Evolutionary conservation across 1,284 basidiomycete genomes (phyloP).

Genomic region (Xanthoconium separans): DNA sequence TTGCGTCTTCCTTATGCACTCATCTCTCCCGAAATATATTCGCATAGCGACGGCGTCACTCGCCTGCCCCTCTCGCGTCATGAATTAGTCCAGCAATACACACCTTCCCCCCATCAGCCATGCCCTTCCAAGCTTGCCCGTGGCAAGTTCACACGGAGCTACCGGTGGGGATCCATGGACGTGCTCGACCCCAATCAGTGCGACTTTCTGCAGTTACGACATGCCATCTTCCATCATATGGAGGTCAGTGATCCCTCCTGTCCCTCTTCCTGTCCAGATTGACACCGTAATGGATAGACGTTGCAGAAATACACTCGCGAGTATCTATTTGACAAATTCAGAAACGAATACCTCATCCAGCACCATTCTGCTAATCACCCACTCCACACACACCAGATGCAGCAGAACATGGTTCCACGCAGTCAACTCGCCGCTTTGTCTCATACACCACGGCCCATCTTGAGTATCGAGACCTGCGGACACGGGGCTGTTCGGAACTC

Average conservation of each 20-base stretch:
- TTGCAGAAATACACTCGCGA: conserved; percentile 80
- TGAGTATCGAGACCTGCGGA: conserved; percentile 67
- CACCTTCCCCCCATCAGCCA: conserved; percentile 47
- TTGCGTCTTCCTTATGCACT: conserved; percentile 73
- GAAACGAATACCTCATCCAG: conserved; percentile 53
- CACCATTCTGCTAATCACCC: conserved; percentile 47
- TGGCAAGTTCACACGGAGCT: conserved; percentile 65
- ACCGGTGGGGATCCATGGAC: conserved; percentile 79
- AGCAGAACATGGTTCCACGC: conserved; percentile 37
- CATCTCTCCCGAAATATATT: conserved; percentile 77
- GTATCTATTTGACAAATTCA: conserved; percentile 79
- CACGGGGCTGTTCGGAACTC: conserved; percentile 45
- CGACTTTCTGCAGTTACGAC: conserved; percentile 72
- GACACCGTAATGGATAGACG: conserved; percentile 46
- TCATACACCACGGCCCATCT: conserved; percentile 58
- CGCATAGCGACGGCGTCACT: conserved; percentile 73
- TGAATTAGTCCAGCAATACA: conserved; percentile 69
- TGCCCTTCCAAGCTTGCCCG: conserved; percentile 47
- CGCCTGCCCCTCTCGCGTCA: conserved; percentile 54
- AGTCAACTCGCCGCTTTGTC: conserved; percentile 44
- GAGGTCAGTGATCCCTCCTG: conserved; percentile 49
- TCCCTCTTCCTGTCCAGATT: conserved; percentile 20
- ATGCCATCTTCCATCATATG: conserved; percentile 80
- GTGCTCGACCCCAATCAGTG: conserved; percentile 74
- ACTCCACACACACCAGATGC: conserved; percentile 40